A percentile compares a stretch with the other conserved stretches of the same genome.
phyloP scores from a whole-genome alignment of 2,329 filamentous ascomycete species.

The Thermomyces lanuginosus region DNA sequence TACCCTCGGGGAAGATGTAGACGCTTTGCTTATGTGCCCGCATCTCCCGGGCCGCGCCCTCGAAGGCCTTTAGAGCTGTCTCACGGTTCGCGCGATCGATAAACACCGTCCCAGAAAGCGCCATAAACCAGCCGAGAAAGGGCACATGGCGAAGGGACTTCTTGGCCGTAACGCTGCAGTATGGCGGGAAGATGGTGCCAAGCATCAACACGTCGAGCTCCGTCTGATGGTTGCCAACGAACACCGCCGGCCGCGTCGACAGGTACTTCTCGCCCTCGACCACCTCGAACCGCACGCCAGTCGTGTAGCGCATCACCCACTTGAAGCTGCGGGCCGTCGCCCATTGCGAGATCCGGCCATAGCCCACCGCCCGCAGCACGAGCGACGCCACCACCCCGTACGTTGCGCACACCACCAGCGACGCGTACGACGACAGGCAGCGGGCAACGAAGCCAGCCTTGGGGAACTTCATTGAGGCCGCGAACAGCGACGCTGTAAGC shows the following conservation, averaged over 20 bases:
- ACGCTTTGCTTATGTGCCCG: slow-evolving; percentile 46
- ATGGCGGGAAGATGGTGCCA: slow-evolving; percentile 71
- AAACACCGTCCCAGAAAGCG: slow-evolving; percentile 76
- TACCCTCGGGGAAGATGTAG: slow-evolving; percentile 57
- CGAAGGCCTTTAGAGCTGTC: slow-evolving; percentile 72
- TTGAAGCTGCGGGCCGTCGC: slow-evolving; percentile 64
- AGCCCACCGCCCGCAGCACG: slow-evolving; percentile 51
- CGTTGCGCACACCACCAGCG: slow-evolving; percentile 35
- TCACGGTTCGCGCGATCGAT: slow-evolving; percentile 79
- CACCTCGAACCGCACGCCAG: slow-evolving; percentile 59
- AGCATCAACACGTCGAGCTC: slow-evolving; percentile 91
- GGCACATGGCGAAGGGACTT: slow-evolving; percentile 61
- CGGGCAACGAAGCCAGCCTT: slow-evolving; percentile 31
- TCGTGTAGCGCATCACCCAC: slow-evolving; percentile 55
- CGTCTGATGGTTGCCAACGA: slow-evolving; percentile 89
- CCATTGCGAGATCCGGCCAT: slow-evolving; percentile 71
- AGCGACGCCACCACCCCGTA: slow-evolving; percentile 66
- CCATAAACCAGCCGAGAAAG: slow-evolving; percentile 89
- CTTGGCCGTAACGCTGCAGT: slow-evolving; percentile 90
- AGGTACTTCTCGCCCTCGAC: slow-evolving; percentile 53
- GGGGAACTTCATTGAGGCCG: slow-evolving; percentile 26
- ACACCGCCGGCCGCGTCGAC: slow-evolving; percentile 62
- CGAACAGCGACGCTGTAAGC: slow-evolving; percentile 36
- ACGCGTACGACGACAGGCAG: slow-evolving; percentile 31
- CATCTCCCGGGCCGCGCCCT: slow-evolving; percentile 68